Conservation (phyloP, 1,284 basidiomycete genomes). For the Tilletia setariae region DNA sequence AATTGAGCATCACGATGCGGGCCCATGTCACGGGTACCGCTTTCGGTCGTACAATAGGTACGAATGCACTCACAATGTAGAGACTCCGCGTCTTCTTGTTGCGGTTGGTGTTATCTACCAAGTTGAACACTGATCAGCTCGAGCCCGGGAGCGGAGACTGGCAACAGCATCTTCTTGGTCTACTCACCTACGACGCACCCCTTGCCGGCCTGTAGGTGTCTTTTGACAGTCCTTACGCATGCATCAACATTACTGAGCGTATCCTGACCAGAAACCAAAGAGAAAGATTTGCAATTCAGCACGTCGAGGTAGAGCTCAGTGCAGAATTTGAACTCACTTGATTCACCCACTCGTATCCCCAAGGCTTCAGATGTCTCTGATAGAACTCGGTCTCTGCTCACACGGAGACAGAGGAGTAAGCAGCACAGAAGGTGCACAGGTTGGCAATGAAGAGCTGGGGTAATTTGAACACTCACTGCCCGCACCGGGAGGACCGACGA, state of each 20-base stretch:
- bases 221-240: constrained; percentile 68
- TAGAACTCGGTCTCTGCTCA: constrained; percentile 70
- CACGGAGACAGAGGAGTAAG: background rate
- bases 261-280: constrained; percentile 27
- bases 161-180: background rate
- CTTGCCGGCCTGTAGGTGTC: constrained; percentile 59
- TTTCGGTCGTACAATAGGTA: background rate
- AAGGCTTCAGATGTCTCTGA: constrained; percentile 66
- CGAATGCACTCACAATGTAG: constrained; percentile 25
- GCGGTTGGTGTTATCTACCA: constrained; percentile 38
- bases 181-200: constrained; percentile 33
- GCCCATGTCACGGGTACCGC: too few relatives aligned
- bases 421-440: background rate
- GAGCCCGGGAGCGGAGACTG: background rate
- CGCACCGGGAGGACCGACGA: constrained; percentile 80
- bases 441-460: background rate
- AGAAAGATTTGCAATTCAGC: background rate
- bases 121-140: background rate
- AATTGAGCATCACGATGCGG: too few relatives aligned
- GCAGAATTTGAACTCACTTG: constrained; percentile 16
- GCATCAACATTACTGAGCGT: constrained; percentile 69
- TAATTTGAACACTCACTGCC: constrained; percentile 66
- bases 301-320: background rate
- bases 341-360: constrained; percentile 62
- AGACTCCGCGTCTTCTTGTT: constrained; percentile 27